Conservation (phyloP, 192 early-diverging fungal genomes). For the Coemansia sp. region DNA sequence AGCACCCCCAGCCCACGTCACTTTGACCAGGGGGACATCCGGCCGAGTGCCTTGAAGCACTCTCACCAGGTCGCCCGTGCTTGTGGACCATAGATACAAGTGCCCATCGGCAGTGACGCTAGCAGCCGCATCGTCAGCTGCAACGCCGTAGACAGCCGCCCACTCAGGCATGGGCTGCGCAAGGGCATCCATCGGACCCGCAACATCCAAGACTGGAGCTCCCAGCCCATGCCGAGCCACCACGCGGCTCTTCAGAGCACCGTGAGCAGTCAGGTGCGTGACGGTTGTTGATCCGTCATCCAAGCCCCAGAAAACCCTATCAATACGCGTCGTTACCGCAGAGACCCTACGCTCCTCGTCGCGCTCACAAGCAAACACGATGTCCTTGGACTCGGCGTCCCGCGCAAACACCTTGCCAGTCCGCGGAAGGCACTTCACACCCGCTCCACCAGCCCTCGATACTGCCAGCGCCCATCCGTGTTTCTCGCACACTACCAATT, state of each 20-base stretch:
- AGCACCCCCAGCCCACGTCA: conserved; percentile 27
- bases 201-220: conserved; percentile 13
- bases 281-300: conserved; percentile 11
- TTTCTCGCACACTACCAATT: conserved; percentile 19
- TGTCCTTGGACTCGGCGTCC: conserved; percentile 8
- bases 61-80: not conserved
- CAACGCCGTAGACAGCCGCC: not conserved
- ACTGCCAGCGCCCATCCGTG: conserved; percentile 36
- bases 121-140: conserved; percentile 8
- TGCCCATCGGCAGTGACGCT: conserved; percentile 16
- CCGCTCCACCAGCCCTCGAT: conserved; percentile 6
- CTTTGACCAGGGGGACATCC: conserved; percentile 11
- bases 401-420: conserved; percentile 28
- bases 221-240: not conserved
- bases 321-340: conserved; percentile 19
- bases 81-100: conserved; percentile 32
- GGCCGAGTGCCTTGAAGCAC: not conserved
- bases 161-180: conserved; percentile 22
- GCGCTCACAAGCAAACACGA: conserved; percentile 19
- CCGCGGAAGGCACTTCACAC: conserved; percentile 8
- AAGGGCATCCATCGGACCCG: conserved; percentile 22
- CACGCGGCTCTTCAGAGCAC: conserved; percentile 1
- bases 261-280: conserved; percentile 20
- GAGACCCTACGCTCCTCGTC: not conserved
- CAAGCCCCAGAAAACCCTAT: conserved; percentile 30